A percentile compares a stretch with the other conserved stretches of the same genome.
Conservation (phyloP, 2,329 filamentous ascomycete genomes). For the Calcarisporium arbuscula region DNA sequence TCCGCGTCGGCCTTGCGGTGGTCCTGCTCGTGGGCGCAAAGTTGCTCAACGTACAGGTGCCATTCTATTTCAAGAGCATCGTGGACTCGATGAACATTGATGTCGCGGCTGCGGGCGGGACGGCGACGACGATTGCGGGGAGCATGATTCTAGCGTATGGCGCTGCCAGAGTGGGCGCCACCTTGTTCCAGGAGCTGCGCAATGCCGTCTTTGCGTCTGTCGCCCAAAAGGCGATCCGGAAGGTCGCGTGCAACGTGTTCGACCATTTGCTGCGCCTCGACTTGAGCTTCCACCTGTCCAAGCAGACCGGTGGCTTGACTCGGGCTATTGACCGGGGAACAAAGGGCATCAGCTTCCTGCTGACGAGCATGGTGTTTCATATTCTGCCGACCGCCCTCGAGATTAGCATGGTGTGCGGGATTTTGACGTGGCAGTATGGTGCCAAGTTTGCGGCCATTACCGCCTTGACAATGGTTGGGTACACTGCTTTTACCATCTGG, state of each 20-base stretch:
- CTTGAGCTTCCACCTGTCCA: slow-evolving; percentile 85
- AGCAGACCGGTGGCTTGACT: slow-evolving; percentile 91
- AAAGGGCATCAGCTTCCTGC: slow-evolving; percentile 94
- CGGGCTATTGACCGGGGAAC: slow-evolving; percentile 93
- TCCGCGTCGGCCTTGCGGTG: slow-evolving; percentile 81
- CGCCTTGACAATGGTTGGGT: slow-evolving; percentile 81
- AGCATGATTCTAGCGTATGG: slow-evolving; percentile 94
- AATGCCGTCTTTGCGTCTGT: slow-evolving; percentile 97
- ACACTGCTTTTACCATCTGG: slow-evolving; percentile 93
- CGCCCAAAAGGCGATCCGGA: slow-evolving; percentile 90
- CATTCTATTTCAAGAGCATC: slow-evolving; percentile 98
- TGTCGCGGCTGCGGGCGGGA: slow-evolving; percentile 77
- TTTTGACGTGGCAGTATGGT: slow-evolving; percentile 94
- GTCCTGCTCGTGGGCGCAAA: slow-evolving; percentile 82
- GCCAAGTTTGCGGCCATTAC: slow-evolving; percentile 88
- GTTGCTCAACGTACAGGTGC: slow-evolving; percentile 93
- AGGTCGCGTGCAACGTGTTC: slow-evolving; percentile 88
- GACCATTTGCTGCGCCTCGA: slow-evolving; percentile 83
- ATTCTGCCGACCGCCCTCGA: slow-evolving; percentile 89
- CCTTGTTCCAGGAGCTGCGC: slow-evolving; percentile 84
- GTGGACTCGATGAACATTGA: slow-evolving; percentile 98
- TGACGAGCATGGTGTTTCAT: slow-evolving; percentile 98
- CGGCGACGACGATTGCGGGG: slow-evolving; percentile 80
- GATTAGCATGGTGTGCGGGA: slow-evolving; percentile 92
- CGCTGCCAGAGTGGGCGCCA: slow-evolving; percentile 78